Conservation (phyloP, 345 rosid genomes). For the Kandelia obovata region DNA sequence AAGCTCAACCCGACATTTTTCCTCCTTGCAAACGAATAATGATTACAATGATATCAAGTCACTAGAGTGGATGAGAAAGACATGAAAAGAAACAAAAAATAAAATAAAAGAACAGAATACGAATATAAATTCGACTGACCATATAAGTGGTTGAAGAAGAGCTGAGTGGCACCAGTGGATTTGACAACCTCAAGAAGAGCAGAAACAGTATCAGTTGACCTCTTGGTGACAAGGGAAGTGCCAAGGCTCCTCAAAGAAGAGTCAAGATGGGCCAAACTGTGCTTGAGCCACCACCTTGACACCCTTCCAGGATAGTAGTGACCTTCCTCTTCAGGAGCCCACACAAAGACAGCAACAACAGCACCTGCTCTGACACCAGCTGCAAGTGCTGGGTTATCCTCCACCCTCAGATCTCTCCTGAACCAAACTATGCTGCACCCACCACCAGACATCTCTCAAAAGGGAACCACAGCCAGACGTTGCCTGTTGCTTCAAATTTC, state of each 20-base stretch:
- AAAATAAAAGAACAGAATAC: not conserved
- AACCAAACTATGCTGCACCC: constrained; percentile 94
- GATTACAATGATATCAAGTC: not conserved
- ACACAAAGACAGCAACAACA: constrained; percentile 68
- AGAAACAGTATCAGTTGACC: constrained; percentile 77
- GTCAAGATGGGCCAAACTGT: constrained; percentile 84
- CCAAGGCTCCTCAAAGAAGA: constrained; percentile 90
- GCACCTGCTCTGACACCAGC: constrained; percentile 92
- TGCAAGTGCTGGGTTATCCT: constrained; percentile 90
- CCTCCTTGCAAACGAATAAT: constrained; percentile 4
- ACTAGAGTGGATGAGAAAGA: not conserved
- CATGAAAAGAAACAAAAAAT: not conserved
- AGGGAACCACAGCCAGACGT: constrained; percentile 19
- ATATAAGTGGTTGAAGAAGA: constrained; percentile 97
- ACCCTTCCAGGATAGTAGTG: constrained; percentile 85
- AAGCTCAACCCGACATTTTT: not conserved
- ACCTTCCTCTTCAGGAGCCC: constrained; percentile 99
- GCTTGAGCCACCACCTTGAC: constrained; percentile 98
- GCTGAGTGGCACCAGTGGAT: constrained; percentile 87
- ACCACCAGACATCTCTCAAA: constrained; percentile 64
- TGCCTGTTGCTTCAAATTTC: constrained; percentile 14
- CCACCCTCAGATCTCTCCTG: constrained; percentile 97
- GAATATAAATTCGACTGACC: constrained; percentile 48
- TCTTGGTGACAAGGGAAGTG: constrained; percentile 73
- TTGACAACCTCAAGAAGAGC: constrained; percentile 77